Evolutionary conservation across 345 rosid species (phyloP).

Genomic region (Salix udensis): DNA sequence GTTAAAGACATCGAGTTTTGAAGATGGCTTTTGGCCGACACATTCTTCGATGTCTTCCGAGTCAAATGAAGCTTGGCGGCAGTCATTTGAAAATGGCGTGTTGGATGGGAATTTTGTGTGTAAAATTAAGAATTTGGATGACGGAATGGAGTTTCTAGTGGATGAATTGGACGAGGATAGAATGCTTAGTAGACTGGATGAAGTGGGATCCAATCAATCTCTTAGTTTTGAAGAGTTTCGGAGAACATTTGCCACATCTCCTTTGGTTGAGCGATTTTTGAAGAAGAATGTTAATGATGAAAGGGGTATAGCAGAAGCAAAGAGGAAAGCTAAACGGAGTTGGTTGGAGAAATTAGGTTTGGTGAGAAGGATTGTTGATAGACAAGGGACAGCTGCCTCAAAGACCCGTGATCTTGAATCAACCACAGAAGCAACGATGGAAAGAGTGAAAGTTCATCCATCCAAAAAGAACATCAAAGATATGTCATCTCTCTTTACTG

Average conservation of each 20-base stretch:
- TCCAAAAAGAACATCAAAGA: slow-evolving; percentile 54
- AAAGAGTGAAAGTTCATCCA: slow-evolving; percentile 20
- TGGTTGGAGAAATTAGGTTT: slow-evolving; percentile 57
- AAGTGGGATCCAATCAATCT: slow-evolving; percentile 36
- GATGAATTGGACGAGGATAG: slow-evolving; percentile 30
- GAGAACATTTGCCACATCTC: slow-evolving; percentile 27
- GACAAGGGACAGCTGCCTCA: slow-evolving; percentile 16
- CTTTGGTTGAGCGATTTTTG: slow-evolving; percentile 21
- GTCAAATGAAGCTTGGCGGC: slow-evolving; percentile 26
- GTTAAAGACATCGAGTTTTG: slow-evolving; percentile 31
- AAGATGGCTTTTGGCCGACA: slow-evolving; percentile 18
- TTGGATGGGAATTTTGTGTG: slow-evolving; percentile 14
- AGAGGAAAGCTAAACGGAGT: slow-evolving; percentile 33
- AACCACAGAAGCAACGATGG: slow-evolving; percentile 23
- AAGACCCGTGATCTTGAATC: slow-evolving; percentile 32
- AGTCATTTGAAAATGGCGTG: slow-evolving; percentile 21
- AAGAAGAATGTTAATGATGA: slow-evolving; percentile 18
- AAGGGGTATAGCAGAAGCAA: slow-evolving; percentile 15
- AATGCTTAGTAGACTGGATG: slow-evolving; percentile 27
- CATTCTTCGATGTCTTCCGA: slow-evolving; percentile 29
- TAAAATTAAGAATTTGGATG: slow-evolving; percentile 36
- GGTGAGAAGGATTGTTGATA: slow-evolving; percentile 29
- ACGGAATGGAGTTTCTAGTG: slow-evolving; percentile 32
- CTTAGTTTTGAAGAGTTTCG: slow-evolving; percentile 49
- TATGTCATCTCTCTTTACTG: slow-evolving; percentile 58